A percentile compares a stretch with the other conserved stretches of the same genome.
These are phyloP conservation scores for Fraxinus americana DNA, from an alignment of 257 asterid species.

Conservation along the genomic window DNA sequence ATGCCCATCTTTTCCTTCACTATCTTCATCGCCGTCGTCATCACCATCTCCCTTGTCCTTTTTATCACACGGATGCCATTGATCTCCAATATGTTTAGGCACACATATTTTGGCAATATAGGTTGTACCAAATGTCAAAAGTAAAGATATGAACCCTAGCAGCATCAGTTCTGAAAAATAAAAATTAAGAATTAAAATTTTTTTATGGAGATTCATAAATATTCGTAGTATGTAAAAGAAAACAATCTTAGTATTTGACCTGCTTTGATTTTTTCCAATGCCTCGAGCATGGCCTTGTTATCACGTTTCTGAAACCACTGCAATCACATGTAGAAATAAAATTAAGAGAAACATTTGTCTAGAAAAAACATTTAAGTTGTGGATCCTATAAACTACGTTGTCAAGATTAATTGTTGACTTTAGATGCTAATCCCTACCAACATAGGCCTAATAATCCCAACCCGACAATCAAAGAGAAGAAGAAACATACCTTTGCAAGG, in stretches of 20 bases:
- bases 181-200: not conserved
- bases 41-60: not conserved
- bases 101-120: constrained; percentile 55
- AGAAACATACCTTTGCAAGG: constrained; percentile 52
- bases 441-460: too few relatives aligned
- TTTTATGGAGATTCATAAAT: not conserved
- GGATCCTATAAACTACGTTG: too few relatives aligned
- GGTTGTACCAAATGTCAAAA: constrained; percentile 54
- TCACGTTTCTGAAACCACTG: constrained; percentile 69
- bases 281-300: constrained; percentile 66
- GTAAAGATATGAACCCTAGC: constrained; percentile 66
- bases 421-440: too few relatives aligned
- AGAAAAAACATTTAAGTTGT: too few relatives aligned
- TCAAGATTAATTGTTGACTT: too few relatives aligned
- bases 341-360: too few relatives aligned
- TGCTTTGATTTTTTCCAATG: constrained; percentile 70
- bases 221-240: not conserved
- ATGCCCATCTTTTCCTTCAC: constrained; percentile 20
- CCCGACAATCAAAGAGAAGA: not conserved
- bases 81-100: constrained; percentile 43
- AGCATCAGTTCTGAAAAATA: constrained; percentile 54
- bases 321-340: not conserved
- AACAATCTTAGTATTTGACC: constrained; percentile 27
- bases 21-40: constrained; percentile 11
- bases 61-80: constrained; percentile 60